These are phyloP conservation scores for Naganishia sp. DNA, from an alignment of 1,284 basidiomycete genomes.

Conservation along the genomic window DNA sequence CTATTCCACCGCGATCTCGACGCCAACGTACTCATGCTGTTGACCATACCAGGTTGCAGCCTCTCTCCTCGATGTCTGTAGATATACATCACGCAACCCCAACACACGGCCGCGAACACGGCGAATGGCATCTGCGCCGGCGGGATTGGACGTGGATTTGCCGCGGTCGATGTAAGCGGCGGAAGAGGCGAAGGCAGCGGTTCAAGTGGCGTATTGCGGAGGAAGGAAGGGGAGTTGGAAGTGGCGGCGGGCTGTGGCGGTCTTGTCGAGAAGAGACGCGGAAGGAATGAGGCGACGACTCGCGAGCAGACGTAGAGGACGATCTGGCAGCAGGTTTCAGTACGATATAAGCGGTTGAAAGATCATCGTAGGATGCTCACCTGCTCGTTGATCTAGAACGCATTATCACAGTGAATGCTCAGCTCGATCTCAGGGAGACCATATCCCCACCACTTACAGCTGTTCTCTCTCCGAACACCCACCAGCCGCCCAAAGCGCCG, in stretches of 20 bases:
- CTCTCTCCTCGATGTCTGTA: constrained; percentile 82
- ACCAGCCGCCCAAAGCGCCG: constrained; percentile 86
- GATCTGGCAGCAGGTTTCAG: constrained; percentile 62
- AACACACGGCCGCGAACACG: constrained; percentile 82
- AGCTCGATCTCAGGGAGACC: background rate
- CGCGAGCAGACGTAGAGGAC: constrained; percentile 93
- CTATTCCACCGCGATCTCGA: constrained; percentile 58
- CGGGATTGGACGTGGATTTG: constrained; percentile 66
- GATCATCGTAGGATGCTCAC: constrained; percentile 57
- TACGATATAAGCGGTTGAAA: background rate
- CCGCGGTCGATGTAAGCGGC: constrained; percentile 43
- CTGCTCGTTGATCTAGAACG: constrained; percentile 81
- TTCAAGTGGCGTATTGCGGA: constrained; percentile 42
- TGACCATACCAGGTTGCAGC: constrained; percentile 85
- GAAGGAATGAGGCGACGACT: constrained; percentile 81
- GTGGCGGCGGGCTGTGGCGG: constrained; percentile 33
- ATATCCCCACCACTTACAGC: constrained; percentile 56
- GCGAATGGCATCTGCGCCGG: constrained; percentile 81
- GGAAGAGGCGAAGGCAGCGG: constrained; percentile 48
- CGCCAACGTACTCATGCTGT: constrained; percentile 54
- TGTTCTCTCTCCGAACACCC: constrained; percentile 89
- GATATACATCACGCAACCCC: constrained; percentile 98
- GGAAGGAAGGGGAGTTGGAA: constrained; percentile 37
- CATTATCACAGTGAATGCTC: background rate
- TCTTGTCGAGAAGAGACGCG: constrained; percentile 58